Base-by-base conservation (phyloP, 2,329 filamentous ascomycete genomes). In the Colletotrichum lupini region DNA sequence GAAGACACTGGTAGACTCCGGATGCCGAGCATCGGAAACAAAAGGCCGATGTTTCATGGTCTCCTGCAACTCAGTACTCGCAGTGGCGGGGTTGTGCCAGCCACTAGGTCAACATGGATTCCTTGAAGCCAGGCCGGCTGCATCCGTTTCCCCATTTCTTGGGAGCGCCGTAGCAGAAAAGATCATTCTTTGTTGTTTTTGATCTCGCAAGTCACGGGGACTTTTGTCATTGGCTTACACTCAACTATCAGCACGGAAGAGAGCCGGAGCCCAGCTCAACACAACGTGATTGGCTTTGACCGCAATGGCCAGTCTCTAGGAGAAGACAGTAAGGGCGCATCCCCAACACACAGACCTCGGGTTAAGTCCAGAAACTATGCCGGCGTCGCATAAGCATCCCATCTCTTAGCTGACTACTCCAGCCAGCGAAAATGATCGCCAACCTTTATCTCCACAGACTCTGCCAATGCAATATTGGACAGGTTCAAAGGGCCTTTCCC, bases 321-420 rank as follows among this genome's bases (percentile, higher is more conserved):
- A 8, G 22, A 14, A 16, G 58, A 42, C 9, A 26, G n/a, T 19
- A 9, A 49, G 14, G 42, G 60, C 59, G 59, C 53, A 60, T 60
- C 59, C 35, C 49, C 37, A 37, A 57, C 71, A 60, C 71, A 73
- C 71, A 66, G 71, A 73, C 67, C 60, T 49, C 71, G 71, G 71
- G 35, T 60, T 60, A 35, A 57, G 30, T 57, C 60, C 63, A 37
- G 71, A 62, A 73, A 73, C 71, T 35, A 61, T 70, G 71, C 71
- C 71, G 71, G 62, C 67, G 71, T 73, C 71, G 67, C 71, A 73
- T 56, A 62, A 70, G 42, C 71, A 73, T 70, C 71, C 71, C 60
- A 61, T 42, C 67, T 73, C 56, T 58, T 35, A 63, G 56, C 30
- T n/a, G 30, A 35, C 9, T 16, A 14, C 28, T 53, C 11, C 16